Evolutionary conservation across 352 stramenopile species (phyloP).

Genomic region (Phytophthora europaea): DNA sequence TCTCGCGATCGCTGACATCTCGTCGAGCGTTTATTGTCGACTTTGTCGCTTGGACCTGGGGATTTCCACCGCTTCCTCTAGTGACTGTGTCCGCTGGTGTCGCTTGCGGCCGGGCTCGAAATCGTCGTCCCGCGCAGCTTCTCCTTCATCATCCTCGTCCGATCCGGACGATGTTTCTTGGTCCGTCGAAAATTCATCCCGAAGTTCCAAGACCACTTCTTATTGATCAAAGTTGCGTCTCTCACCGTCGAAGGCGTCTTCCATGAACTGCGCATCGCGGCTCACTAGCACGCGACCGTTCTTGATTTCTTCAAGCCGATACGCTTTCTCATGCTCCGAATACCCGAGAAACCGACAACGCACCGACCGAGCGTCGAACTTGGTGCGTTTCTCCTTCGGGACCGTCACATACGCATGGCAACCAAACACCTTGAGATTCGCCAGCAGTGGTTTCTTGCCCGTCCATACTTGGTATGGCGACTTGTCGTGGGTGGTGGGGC

Average conservation of each 20-base stretch:
- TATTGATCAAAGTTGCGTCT: slow-evolving; percentile 1
- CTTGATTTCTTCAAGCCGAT: not conserved
- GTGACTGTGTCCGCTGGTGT: not conserved
- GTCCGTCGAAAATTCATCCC: not conserved
- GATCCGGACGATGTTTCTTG: not conserved
- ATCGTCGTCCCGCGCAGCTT: not conserved
- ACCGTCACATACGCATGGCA: not conserved
- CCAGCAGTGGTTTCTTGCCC: slow-evolving; percentile 18
- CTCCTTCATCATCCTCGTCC: not conserved
- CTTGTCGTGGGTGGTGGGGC: slow-evolving; percentile 10
- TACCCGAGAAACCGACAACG: not conserved
- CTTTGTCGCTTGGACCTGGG: not conserved
- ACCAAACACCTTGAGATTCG: not conserved
- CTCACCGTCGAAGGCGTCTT: slow-evolving; percentile 23
- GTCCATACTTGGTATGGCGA: slow-evolving; percentile 22
- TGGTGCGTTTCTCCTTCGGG: not conserved
- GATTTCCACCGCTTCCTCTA: not conserved
- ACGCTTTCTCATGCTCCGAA: not conserved
- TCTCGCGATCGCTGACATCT: not conserved
- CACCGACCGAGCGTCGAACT: not conserved
- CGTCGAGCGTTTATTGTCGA: not conserved
- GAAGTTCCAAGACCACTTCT: not conserved
- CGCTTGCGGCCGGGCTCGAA: not conserved
- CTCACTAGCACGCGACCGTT: slow-evolving; percentile 16
- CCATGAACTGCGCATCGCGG: slow-evolving; percentile 26